phyloP scores from a whole-genome alignment of 148 eudicot species.

The Silene conica region DNA sequence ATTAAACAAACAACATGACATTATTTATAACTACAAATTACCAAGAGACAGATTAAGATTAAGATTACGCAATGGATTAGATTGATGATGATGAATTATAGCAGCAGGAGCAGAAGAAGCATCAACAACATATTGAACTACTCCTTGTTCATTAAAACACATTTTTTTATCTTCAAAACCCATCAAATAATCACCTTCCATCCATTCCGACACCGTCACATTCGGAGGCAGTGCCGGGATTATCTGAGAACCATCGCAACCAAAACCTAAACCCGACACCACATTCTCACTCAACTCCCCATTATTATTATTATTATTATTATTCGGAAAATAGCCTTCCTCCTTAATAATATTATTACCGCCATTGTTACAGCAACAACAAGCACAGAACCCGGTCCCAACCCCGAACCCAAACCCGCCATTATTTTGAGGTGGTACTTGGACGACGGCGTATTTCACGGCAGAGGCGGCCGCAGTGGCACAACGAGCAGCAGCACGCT shows the following conservation, averaged over 20 bases:
- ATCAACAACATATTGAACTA: not conserved
- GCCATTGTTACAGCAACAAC: not conserved
- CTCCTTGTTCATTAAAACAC: not conserved
- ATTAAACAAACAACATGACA: not conserved
- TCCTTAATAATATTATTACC: too few relatives aligned
- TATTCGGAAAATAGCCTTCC: not conserved
- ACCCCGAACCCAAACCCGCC: not conserved
- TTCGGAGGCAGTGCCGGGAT: not conserved
- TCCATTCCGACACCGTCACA: not conserved
- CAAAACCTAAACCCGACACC: not conserved
- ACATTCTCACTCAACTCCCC: not conserved
- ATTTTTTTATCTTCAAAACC: not conserved
- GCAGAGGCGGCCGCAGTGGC: not conserved
- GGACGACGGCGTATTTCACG: not conserved
- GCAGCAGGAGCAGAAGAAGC: too few relatives aligned
- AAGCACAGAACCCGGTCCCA: not conserved
- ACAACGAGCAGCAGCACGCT: conserved; percentile 12
- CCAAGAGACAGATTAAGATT: not conserved
- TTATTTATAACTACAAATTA: not conserved
- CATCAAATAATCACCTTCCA: not conserved
- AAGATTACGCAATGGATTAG: not conserved
- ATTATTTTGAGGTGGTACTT: too few relatives aligned
- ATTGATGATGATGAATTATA: too few relatives aligned
- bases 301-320: too few relatives aligned
- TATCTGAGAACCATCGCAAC: not conserved